Percentiles rank a stretch among this genome's conserved stretches.
These are phyloP conservation scores for Ascoidea asiatica DNA, from an alignment of 805 yeast species.

Conservation along the genomic window DNA sequence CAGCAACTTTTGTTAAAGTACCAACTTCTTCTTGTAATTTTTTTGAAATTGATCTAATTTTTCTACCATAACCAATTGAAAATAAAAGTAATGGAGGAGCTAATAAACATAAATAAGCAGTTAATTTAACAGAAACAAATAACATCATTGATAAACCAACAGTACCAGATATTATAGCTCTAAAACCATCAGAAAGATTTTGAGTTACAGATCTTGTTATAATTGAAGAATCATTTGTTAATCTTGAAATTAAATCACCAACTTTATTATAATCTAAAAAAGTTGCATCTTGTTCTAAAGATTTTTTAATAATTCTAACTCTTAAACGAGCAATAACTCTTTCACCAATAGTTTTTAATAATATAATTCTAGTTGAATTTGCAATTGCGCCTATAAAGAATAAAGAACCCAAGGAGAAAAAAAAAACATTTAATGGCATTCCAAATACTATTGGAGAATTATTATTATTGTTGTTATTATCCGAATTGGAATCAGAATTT, in stretches of 20 bases:
- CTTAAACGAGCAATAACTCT: constrained; percentile 75
- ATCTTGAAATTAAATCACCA: constrained; percentile 82
- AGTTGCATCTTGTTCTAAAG: constrained; percentile 75
- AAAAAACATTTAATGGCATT: constrained; percentile 48
- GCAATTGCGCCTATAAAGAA: constrained; percentile 67
- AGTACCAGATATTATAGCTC: constrained; percentile 68
- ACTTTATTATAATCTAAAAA: constrained; percentile 83
- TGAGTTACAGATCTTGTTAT: constrained; percentile 80
- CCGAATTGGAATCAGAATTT: too few relatives aligned
- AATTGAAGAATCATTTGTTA: constrained; percentile 80
- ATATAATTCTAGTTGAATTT: constrained; percentile 67
- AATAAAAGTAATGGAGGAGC: constrained; percentile 76
- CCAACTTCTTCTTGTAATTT: constrained; percentile 79
- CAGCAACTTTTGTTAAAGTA: constrained; percentile 75
- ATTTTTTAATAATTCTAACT: constrained; percentile 59
- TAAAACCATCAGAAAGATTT: constrained; percentile 82
- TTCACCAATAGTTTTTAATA: constrained; percentile 74
- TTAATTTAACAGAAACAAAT: constrained; percentile 68
- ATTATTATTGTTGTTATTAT: too few relatives aligned
- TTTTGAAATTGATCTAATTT: constrained; percentile 61
- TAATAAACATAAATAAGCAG: constrained; percentile 65
- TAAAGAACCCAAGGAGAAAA: constrained; percentile 41
- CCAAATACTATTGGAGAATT: constrained; percentile 31
- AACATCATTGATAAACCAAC: constrained; percentile 92
- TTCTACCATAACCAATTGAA: constrained; percentile 72